phyloP scores from a whole-genome alignment of 139 green algal genomes.

The Pycnococcus provasolii region DNA sequence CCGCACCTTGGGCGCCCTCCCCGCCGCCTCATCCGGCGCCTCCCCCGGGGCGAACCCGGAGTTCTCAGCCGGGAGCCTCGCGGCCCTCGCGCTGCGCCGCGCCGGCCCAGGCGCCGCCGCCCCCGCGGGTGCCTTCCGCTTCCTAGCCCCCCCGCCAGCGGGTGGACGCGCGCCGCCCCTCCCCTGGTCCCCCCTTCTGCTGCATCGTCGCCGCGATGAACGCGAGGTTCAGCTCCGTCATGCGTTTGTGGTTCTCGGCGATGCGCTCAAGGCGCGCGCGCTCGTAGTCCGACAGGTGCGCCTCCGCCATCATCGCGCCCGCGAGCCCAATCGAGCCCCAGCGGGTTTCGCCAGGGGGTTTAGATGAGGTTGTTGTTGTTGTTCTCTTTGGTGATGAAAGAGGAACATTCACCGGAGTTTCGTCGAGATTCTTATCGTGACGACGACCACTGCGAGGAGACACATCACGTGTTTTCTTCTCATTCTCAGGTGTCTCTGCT shows the following conservation, averaged over 20 bases:
- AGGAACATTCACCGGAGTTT: no score
- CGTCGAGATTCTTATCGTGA: no score
- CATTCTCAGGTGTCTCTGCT: no score
- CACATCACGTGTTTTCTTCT: no score
- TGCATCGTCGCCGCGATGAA: background rate
- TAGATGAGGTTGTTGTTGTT: no score
- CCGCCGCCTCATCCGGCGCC: background rate
- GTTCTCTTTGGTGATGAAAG: no score
- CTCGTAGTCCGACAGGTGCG: background rate
- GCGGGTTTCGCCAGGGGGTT: no score
- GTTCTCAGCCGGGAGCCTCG: background rate
- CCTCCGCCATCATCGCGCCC: no score
- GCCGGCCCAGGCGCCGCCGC: background rate
- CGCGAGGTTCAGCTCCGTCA: slow-evolving; percentile 1
- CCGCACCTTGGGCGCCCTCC: background rate
- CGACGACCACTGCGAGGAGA: no score
- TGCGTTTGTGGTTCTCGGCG: background rate
- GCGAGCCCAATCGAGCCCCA: no score
- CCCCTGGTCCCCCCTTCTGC: background rate
- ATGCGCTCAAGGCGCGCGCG: background rate
- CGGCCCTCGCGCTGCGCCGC: background rate
- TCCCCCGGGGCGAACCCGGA: background rate
- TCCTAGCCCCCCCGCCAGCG: background rate
- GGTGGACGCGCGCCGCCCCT: background rate
- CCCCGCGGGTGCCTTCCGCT: background rate